A percentile compares a stretch with the other conserved stretches of the same genome.
These are phyloP conservation scores for Neocucurbitaria cava DNA, from an alignment of 2,329 filamentous ascomycete species.

Conservation along the genomic window DNA sequence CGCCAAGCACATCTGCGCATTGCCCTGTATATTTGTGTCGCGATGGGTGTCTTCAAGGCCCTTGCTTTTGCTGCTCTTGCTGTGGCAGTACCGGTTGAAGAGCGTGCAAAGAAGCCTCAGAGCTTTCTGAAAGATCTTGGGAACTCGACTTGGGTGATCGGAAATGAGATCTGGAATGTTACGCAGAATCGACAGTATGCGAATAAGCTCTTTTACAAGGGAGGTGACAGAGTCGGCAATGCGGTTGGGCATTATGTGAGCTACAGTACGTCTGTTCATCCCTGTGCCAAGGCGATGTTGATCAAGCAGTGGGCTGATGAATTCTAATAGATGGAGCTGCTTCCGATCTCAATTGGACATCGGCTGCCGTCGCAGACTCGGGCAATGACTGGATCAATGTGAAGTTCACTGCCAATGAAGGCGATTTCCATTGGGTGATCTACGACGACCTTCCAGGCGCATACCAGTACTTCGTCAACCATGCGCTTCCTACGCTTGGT, in stretches of 20 bases:
- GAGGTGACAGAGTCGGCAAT: slow-evolving; percentile 51
- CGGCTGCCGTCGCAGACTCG: slow-evolving; percentile 52
- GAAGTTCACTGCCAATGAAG: slow-evolving; percentile 55
- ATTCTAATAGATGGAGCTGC: slow-evolving; percentile 55
- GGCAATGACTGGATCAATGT: slow-evolving; percentile 57
- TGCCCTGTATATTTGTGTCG: background rate
- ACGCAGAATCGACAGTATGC: slow-evolving; percentile 50
- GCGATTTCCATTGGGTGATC: slow-evolving; percentile 62
- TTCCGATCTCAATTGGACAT: slow-evolving; percentile 57
- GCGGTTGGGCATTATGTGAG: slow-evolving; percentile 55
- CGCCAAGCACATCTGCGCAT: background rate
- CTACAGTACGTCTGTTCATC: slow-evolving; percentile 45
- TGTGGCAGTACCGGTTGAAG: slow-evolving; percentile 26
- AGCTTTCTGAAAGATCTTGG: slow-evolving; percentile 45
- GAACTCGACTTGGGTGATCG: slow-evolving; percentile 47
- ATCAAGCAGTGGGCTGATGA: slow-evolving; percentile 5
- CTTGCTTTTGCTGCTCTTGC: slow-evolving; percentile 24
- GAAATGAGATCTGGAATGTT: slow-evolving; percentile 53
- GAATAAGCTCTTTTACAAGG: slow-evolving; percentile 52
- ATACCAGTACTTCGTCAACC: slow-evolving; percentile 64
- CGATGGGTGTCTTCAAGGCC: slow-evolving; percentile 25
- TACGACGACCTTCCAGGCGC: slow-evolving; percentile 58
- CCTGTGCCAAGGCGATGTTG: background rate
- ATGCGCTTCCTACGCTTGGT: slow-evolving; percentile 55
- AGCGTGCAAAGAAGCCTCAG: slow-evolving; percentile 30